Evolutionary conservation across 805 yeast genomes (phyloP).

Genomic region (Ogataea henricii): DNA sequence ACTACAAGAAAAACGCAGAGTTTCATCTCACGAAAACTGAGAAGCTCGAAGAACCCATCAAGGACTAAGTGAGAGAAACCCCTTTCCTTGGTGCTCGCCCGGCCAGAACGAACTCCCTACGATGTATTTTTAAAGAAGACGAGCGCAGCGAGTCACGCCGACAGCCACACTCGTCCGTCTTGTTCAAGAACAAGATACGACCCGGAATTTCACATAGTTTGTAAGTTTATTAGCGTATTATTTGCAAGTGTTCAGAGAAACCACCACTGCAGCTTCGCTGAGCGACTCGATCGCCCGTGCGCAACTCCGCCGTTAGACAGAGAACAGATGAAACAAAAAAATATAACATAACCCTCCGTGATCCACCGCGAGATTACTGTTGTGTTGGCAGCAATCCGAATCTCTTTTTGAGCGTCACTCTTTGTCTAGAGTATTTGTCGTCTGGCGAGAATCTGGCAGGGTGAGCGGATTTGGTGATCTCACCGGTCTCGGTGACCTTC

Average conservation of each 20-base stretch:
- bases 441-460: constrained; percentile 99
- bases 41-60: constrained; percentile 45
- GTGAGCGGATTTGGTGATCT: constrained; percentile 97
- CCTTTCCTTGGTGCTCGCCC: not conserved
- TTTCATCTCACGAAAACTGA: constrained; percentile 70
- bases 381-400: constrained; percentile 86
- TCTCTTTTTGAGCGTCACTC: constrained; percentile 97
- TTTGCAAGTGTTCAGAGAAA: not conserved
- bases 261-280: not conserved
- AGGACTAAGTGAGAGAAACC: constrained; percentile 6
- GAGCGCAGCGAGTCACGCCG: too few relatives aligned
- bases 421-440: constrained; percentile 98
- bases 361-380: constrained; percentile 34
- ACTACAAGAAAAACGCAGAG: constrained; percentile 67
- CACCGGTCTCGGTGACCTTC: constrained; percentile 80
- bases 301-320: constrained; percentile 1
- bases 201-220: not conserved
- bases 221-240: constrained; percentile 6
- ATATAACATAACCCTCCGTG: not conserved
- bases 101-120: not conserved
- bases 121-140: not conserved
- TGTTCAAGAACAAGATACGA: not conserved
- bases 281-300: constrained; percentile 5
- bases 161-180: too few relatives aligned
- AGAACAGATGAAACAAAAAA: constrained; percentile 1